phyloP scores from a whole-genome alignment of 192 early-diverging fungal genomes.

The Diversispora eburnea region DNA sequence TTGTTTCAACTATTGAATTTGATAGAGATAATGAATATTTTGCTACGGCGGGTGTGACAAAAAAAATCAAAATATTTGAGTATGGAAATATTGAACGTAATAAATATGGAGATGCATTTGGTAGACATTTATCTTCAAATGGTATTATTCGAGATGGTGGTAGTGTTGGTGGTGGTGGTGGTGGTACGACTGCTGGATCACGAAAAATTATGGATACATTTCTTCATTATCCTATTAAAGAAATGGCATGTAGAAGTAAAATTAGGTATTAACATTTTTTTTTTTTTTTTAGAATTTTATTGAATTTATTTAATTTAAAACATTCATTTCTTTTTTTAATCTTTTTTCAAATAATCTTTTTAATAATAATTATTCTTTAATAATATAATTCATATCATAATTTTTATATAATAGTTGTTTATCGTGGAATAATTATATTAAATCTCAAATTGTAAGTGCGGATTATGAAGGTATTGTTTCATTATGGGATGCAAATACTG shows the following conservation, averaged over 20 bases:
- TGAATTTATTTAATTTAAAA: slow-evolving; percentile 15
- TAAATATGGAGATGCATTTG: slow-evolving; percentile 27
- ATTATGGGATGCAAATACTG: slow-evolving; percentile 81
- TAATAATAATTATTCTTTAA: background rate
- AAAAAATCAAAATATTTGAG: slow-evolving; percentile 92
- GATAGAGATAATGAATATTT: slow-evolving; percentile 91
- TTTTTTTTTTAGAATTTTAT: no score
- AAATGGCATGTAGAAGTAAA: slow-evolving; percentile 77
- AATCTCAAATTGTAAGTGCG: slow-evolving; percentile 78
- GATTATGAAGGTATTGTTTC: slow-evolving; percentile 92
- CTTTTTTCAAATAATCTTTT: background rate
- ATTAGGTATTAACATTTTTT: slow-evolving; percentile 58
- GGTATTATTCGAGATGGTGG: slow-evolving; percentile 31
- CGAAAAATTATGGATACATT: slow-evolving; percentile 38
- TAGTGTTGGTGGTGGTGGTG: background rate
- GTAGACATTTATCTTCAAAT: slow-evolving; percentile 33
- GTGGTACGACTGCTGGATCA: background rate
- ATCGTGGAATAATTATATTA: slow-evolving; percentile 86
- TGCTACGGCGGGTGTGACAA: slow-evolving; percentile 88
- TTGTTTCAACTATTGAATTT: slow-evolving; percentile 93
- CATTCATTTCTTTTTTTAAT: background rate
- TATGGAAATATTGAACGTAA: slow-evolving; percentile 54
- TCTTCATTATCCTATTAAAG: slow-evolving; percentile 75
- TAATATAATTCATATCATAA: no score
- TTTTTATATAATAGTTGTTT: slow-evolving; percentile 62